Percentiles rank a stretch among this genome's conserved stretches.
These are phyloP conservation scores for Graphilbum sp. DNA, from an alignment of 2,329 filamentous ascomycete genomes.

Conservation along the genomic window DNA sequence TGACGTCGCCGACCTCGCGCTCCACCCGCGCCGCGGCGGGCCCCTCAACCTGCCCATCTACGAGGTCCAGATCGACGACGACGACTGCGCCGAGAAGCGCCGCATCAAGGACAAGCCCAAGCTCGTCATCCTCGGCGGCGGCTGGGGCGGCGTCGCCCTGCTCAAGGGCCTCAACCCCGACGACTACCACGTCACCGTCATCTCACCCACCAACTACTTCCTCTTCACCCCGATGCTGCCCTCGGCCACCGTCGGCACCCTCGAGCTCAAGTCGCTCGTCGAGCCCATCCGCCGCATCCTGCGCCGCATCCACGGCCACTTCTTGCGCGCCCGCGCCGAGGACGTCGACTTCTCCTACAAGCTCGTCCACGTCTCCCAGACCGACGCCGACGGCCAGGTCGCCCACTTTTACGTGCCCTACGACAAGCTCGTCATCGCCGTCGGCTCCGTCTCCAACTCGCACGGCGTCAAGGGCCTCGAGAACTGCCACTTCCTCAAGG, in stretches of 20 bases:
- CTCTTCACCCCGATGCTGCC: conserved; percentile 97
- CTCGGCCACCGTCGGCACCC: conserved; percentile 86
- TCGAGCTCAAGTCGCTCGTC: conserved; percentile 79
- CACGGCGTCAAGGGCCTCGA: conserved; percentile 93
- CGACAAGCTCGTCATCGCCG: conserved; percentile 85
- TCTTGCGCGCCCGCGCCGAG: conserved; percentile 71
- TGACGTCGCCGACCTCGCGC: conserved; percentile 66
- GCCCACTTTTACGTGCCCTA: conserved; percentile 86
- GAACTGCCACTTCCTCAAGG: conserved; percentile 87
- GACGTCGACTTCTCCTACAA: conserved; percentile 87
- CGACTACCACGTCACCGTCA: conserved; percentile 89
- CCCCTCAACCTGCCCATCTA: conserved; percentile 92
- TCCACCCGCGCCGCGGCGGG: conserved; percentile 67
- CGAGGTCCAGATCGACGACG: conserved; percentile 77
- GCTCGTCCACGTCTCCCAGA: conserved; percentile 70
- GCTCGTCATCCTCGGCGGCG: conserved; percentile 80
- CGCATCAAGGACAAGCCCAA: conserved; percentile 75
- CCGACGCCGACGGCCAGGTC: conserved; percentile 54
- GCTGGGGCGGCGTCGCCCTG: conserved; percentile 87
- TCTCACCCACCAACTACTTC: conserved; percentile 93
- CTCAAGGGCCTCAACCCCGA: conserved; percentile 80
- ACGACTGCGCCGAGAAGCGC: conserved; percentile 62
- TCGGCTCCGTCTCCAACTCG: conserved; percentile 83
- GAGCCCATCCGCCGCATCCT: conserved; percentile 86
- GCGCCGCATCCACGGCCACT: conserved; percentile 64